A percentile compares a stretch with the other conserved stretches of the same genome.
phyloP scores from a whole-genome alignment of 1,139 yeast genomes.

The Saccharomycopsis crataegensis region DNA sequence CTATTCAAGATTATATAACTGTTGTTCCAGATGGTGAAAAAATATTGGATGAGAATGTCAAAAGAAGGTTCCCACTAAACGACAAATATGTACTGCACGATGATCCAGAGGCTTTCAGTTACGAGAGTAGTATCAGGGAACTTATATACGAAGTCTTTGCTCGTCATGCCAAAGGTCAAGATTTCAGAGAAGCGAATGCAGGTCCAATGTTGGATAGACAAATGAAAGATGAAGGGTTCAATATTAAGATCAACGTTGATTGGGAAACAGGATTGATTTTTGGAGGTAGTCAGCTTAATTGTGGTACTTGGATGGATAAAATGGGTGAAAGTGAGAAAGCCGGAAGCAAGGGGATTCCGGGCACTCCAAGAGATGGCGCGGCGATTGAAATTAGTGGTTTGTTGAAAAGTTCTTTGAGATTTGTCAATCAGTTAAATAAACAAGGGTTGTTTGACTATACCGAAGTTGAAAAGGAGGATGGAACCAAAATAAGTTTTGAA shows the following conservation, averaged over 20 bases:
- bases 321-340: slow-evolving; percentile 94
- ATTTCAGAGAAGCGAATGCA: slow-evolving; percentile 92
- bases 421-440: slow-evolving; percentile 54
- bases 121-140: slow-evolving; percentile 64
- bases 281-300: slow-evolving; percentile 89
- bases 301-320: slow-evolving; percentile 99
- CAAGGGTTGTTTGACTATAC: slow-evolving; percentile 50
- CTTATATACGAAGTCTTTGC: slow-evolving; percentile 71
- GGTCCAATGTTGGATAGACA: slow-evolving; percentile 84
- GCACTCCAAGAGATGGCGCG: slow-evolving; percentile 97
- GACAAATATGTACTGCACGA: slow-evolving; percentile 68
- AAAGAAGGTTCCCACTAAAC: slow-evolving; percentile 83
- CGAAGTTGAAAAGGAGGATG: slow-evolving; percentile 51
- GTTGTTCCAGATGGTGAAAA: slow-evolving; percentile 61
- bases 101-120: slow-evolving; percentile 69
- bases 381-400: slow-evolving; percentile 90
- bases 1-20: slow-evolving; percentile 71
- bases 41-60: slow-evolving; percentile 64
- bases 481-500: slow-evolving; percentile 41
- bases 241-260: slow-evolving; percentile 72
- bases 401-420: slow-evolving; percentile 74
- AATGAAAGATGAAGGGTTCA: slow-evolving; percentile 89
- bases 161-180: slow-evolving; percentile 84
- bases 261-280: slow-evolving; percentile 84
- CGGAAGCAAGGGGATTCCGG: slow-evolving; percentile 82